Percentiles rank a stretch among this genome's conserved stretches.
These are phyloP conservation scores for Nissolia schottii DNA, from an alignment of 306 rosid species.

Conservation along the genomic window DNA sequence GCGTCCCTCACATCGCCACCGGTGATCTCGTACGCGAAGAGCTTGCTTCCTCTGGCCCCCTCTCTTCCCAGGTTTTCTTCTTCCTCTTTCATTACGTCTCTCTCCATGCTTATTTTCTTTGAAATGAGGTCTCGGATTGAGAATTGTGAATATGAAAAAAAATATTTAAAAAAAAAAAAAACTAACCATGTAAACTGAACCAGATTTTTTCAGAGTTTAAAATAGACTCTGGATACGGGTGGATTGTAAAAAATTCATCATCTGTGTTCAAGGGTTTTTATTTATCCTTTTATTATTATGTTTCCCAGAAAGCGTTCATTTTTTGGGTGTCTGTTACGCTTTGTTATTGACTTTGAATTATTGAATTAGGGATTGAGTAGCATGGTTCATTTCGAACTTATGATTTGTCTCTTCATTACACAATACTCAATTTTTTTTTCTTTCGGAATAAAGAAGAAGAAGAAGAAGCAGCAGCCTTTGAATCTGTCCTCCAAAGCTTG, in stretches of 20 bases:
- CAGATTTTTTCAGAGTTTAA: too few relatives aligned
- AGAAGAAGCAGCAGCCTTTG: background rate
- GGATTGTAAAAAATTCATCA: too few relatives aligned
- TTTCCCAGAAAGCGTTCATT: background rate
- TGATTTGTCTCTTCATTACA: background rate
- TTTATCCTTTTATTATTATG: background rate
- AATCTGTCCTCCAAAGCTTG: background rate
- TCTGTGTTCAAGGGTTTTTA: too few relatives aligned
- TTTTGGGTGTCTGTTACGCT: background rate
- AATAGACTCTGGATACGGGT: too few relatives aligned
- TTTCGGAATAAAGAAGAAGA: background rate
- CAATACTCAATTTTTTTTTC: too few relatives aligned
- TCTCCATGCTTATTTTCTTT: too few relatives aligned
- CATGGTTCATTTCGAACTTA: background rate
- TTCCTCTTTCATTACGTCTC: too few relatives aligned
- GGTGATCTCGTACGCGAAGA: constrained; percentile 96
- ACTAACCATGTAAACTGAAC: too few relatives aligned
- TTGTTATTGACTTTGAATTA: background rate
- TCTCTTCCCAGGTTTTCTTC: constrained; percentile 54
- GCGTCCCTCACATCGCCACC: constrained; percentile 84
- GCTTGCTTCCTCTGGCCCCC: constrained; percentile 73
- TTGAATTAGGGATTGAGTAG: background rate
- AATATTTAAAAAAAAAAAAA: too few relatives aligned
- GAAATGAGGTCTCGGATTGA: too few relatives aligned
- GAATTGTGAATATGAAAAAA: too few relatives aligned